Percentiles rank a stretch among this genome's conserved stretches.
Conservation (phyloP, 1,284 basidiomycete genomes). For the Schizophyllum amplum region DNA sequence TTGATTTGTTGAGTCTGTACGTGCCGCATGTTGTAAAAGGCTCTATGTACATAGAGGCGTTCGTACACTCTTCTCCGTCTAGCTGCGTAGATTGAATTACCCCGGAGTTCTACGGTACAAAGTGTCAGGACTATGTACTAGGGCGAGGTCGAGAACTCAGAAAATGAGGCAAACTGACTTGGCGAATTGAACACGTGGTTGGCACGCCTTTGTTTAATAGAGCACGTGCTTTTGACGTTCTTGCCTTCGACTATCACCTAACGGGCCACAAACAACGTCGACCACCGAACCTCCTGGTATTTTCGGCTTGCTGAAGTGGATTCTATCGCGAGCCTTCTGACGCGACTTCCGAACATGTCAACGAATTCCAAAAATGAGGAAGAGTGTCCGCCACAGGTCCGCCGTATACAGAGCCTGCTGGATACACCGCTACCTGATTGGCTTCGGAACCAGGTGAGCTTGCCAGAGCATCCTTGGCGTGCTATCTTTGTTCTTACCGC, state of each 20-base stretch:
- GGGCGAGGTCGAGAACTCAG: background rate
- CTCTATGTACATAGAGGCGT: background rate
- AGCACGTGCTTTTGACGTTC: background rate
- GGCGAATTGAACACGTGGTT: background rate
- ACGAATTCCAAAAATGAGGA: no score
- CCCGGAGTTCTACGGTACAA: background rate
- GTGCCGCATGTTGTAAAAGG: background rate
- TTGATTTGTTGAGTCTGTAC: background rate
- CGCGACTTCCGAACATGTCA: no score
- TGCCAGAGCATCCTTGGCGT: no score
- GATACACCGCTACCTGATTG: no score
- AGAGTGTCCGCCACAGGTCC: no score
- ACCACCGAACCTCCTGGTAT: background rate
- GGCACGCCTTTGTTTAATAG: background rate
- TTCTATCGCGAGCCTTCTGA: no score
- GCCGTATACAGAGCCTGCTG: no score
- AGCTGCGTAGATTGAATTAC: background rate
- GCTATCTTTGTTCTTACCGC: background rate
- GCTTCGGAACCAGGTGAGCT: no score
- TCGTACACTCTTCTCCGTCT: background rate
- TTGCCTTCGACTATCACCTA: background rate
- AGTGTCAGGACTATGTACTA: background rate
- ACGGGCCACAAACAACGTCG: background rate
- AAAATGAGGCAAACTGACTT: background rate
- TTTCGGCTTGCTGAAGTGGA: background rate